Evolutionary conservation across 331 rosid species (phyloP).

Genomic region (Malus hybrid): DNA sequence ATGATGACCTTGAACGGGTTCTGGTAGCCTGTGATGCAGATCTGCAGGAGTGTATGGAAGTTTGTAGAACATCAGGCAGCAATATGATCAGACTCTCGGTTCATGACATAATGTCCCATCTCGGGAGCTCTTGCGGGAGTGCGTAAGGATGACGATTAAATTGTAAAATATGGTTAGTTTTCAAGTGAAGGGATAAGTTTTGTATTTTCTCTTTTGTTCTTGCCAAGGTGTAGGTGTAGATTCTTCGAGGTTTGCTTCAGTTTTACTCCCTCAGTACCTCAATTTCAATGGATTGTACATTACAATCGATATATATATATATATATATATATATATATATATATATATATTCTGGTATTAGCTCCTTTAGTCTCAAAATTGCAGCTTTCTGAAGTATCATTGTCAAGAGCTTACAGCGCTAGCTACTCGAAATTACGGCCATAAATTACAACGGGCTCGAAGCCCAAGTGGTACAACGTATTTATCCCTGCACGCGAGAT

Average conservation of each 20-base stretch:
- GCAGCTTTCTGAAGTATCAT: no score
- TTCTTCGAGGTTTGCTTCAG: conserved; percentile 26
- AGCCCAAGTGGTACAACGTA: not conserved
- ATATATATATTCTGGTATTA: no score
- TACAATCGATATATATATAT: no score
- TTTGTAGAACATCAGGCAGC: conserved; percentile 52
- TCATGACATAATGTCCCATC: conserved; percentile 55
- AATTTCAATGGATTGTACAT: no score
- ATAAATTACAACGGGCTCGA: not conserved
- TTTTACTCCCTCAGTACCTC: conserved; percentile 10
- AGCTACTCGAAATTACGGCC: not conserved
- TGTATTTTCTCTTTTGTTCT: not conserved
- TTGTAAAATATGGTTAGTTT: conserved; percentile 30
- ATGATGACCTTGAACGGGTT: conserved; percentile 91
- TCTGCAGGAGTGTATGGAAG: conserved; percentile 77
- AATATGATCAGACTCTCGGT: conserved; percentile 70
- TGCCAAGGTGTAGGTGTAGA: conserved; percentile 28
- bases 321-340: no score
- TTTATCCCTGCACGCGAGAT: not conserved
- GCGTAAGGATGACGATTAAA: no score
- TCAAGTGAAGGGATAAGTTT: conserved; percentile 17
- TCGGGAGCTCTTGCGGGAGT: conserved; percentile 52
- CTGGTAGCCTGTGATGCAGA: conserved; percentile 84
- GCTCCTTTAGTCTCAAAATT: no score
- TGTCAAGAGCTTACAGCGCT: not conserved